A percentile compares a stretch with the other conserved stretches of the same genome.
Conservation (phyloP, 2,329 filamentous ascomycete species). For the Fusarium sp. region DNA sequence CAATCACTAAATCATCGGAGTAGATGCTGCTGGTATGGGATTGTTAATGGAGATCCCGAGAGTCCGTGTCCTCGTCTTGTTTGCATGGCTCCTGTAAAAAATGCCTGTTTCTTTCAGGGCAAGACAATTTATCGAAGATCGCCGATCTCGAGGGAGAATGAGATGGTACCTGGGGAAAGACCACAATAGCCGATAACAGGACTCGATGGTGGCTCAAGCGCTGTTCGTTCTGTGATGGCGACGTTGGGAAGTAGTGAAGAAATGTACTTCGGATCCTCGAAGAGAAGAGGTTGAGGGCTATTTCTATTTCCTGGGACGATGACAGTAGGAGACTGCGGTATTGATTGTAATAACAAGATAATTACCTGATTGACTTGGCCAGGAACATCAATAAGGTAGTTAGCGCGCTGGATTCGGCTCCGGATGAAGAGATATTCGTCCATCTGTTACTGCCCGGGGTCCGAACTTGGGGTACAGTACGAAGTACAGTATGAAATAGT, state of each 20-base stretch:
- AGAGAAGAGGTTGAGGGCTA: background rate
- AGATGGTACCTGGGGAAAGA: conserved; percentile 29
- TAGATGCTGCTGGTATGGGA: conserved; percentile 9
- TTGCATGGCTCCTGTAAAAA: conserved; percentile 24
- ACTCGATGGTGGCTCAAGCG: conserved; percentile 37
- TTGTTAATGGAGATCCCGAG: conserved; percentile 7
- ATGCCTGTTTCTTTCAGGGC: conserved; percentile 4
- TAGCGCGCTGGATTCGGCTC: conserved; percentile 14
- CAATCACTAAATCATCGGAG: background rate
- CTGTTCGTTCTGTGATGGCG: conserved; percentile 19
- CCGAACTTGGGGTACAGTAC: background rate
- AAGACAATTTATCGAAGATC: conserved; percentile 36
- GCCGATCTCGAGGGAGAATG: conserved; percentile 43
- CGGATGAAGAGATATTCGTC: conserved; percentile 6
- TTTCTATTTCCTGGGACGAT: background rate
- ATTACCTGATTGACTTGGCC: background rate
- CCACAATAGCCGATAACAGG: conserved; percentile 16
- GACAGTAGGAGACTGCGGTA: background rate
- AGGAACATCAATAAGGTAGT: background rate
- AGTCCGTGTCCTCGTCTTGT: conserved; percentile 13
- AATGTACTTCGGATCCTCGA: conserved; percentile 2
- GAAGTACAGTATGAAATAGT: background rate
- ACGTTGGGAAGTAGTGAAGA: conserved; percentile 14
- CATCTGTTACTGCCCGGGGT: conserved; percentile 4
- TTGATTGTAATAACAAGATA: background rate